A percentile compares a stretch with the other conserved stretches of the same genome.
phyloP scores from a whole-genome alignment of 2,329 filamentous ascomycete species.

The Pseudogymnoascus sp. region DNA sequence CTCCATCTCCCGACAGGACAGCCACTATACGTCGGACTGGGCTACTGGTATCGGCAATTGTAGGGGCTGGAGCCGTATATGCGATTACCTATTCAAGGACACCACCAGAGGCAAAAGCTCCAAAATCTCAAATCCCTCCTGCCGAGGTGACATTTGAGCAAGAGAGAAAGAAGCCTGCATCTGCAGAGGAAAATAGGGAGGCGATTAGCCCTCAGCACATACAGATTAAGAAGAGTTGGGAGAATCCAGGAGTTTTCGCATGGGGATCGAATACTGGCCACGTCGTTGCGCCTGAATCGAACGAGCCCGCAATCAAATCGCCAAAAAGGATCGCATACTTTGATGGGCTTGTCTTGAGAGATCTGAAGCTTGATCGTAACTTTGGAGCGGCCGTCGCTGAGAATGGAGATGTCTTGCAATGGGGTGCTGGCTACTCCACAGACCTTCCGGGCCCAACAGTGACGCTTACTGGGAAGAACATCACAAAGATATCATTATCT shows the following conservation, averaged over 20 bases:
- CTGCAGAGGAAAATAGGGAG: conserved; percentile 65
- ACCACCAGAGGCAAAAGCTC: conserved; percentile 25
- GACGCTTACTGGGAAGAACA: conserved; percentile 73
- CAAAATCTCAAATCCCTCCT: conserved; percentile 17
- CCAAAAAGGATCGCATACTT: conserved; percentile 75
- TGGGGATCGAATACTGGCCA: conserved; percentile 84
- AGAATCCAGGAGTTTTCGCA: conserved; percentile 79
- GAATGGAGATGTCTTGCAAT: conserved; percentile 81
- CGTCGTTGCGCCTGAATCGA: conserved; percentile 77
- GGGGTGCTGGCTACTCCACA: conserved; percentile 70
- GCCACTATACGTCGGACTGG: conserved; percentile 15
- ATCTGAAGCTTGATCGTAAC: conserved; percentile 72
- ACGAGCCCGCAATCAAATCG: conserved; percentile 68
- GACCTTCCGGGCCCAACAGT: conserved; percentile 52
- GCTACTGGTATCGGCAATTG: conserved; percentile 19
- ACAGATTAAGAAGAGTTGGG: conserved; percentile 75
- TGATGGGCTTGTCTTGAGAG: conserved; percentile 72
- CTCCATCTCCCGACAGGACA: not conserved
- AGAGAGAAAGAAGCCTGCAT: conserved; percentile 45
- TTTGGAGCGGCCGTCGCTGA: conserved; percentile 85
- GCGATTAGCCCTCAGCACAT: conserved; percentile 76
- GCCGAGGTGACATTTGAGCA: conserved; percentile 61
- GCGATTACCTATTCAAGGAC: conserved; percentile 21
- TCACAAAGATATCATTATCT: conserved; percentile 68
- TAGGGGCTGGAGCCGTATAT: conserved; percentile 23